Evolutionary conservation across 176 grass and related monocot species (phyloP).

Genomic region (Oryza brachyantha): DNA sequence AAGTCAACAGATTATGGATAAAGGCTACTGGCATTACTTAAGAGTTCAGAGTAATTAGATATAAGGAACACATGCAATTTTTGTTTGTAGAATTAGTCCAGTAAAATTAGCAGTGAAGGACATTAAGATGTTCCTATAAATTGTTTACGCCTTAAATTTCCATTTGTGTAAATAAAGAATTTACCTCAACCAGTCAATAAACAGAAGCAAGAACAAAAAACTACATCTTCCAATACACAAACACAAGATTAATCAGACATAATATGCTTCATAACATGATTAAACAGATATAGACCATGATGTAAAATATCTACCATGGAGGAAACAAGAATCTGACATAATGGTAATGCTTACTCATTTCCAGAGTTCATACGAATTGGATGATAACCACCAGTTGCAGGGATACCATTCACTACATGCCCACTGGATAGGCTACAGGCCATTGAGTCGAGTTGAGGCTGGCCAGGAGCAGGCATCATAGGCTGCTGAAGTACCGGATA

Average conservation of each 20-base stretch:
- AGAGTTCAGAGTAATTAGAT: neutral
- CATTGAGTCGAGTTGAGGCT: constrained; percentile 72
- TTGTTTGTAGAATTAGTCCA: constrained; percentile 17
- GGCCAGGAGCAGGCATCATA: constrained; percentile 63
- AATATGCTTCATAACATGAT: neutral
- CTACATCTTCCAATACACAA: constrained; percentile 3
- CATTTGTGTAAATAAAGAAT: constrained; percentile 10
- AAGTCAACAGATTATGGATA: constrained; percentile 20
- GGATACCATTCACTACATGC: constrained; percentile 92
- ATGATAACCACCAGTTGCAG: constrained; percentile 73
- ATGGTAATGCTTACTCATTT: constrained; percentile 74
- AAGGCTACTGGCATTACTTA: neutral
- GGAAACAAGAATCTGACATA: constrained; percentile 19
- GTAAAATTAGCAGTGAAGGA: neutral
- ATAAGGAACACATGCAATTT: neutral
- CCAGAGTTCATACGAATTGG: constrained; percentile 82
- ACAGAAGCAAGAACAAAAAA: constrained; percentile 10
- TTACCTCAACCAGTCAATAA: constrained; percentile 9
- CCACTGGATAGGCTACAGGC: constrained; percentile 64
- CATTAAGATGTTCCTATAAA: neutral
- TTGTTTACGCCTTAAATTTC: neutral
- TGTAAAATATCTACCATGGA: neutral
- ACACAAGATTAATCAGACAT: neutral
- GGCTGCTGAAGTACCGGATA: constrained; percentile 93
- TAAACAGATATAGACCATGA: constrained; percentile 5